Conservation (phyloP, 1,139 yeast species). For the Taphrina confusa region DNA sequence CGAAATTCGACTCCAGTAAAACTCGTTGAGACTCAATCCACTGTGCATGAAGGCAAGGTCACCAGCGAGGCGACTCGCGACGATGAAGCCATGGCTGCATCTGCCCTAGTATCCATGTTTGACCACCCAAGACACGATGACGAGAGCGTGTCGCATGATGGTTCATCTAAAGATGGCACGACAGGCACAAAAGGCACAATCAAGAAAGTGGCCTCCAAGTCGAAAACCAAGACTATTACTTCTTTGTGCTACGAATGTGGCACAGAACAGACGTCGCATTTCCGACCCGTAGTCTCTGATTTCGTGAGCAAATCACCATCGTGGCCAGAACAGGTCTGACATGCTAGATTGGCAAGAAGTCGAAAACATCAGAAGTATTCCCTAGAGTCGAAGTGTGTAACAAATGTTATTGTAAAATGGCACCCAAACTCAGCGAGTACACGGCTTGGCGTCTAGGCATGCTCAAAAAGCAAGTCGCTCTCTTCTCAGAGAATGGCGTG, state of each 20-base stretch:
- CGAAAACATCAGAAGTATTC: slow-evolving; percentile 16
- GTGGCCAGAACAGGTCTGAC: not conserved
- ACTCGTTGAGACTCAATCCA: not conserved
- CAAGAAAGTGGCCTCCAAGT: not conserved
- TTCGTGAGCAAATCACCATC: not conserved
- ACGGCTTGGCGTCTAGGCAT: slow-evolving; percentile 27
- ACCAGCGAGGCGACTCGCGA: slow-evolving; percentile 5
- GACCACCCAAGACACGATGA: not conserved
- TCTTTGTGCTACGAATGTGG: slow-evolving; percentile 25
- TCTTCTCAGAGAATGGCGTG: slow-evolving; percentile 20
- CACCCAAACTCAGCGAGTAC: slow-evolving; percentile 24
- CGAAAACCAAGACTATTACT: slow-evolving; percentile 24
- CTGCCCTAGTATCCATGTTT: slow-evolving; percentile 20
- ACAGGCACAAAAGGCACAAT: not conserved
- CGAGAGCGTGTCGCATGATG: not conserved
- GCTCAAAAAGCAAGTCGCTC: slow-evolving; percentile 23
- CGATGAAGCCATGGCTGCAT: slow-evolving; percentile 26
- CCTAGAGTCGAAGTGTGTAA: slow-evolving; percentile 30
- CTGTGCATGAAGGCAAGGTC: not conserved
- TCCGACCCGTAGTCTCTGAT: slow-evolving; percentile 33
- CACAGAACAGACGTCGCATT: slow-evolving; percentile 28
- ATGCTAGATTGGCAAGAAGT: slow-evolving; percentile 26
- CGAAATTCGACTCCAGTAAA: not conserved
- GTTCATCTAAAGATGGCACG: not conserved
- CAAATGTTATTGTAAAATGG: slow-evolving; percentile 33